Conservation (phyloP, 768 basidiomycete species). For the Udeniomyces megalosporus region DNA sequence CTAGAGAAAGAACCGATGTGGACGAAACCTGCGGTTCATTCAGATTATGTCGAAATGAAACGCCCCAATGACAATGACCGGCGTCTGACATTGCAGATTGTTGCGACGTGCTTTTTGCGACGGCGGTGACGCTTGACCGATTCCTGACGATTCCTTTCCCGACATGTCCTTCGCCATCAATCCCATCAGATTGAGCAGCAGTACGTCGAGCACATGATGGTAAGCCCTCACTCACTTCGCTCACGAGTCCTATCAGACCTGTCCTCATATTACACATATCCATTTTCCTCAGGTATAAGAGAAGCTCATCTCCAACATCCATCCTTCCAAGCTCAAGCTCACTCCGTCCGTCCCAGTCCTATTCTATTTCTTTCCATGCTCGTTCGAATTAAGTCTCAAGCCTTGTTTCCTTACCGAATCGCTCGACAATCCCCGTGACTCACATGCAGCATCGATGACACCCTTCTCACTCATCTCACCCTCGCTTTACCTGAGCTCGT, state of each 20-base stretch:
- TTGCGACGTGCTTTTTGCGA: too few species aligned
- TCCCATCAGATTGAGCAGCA: conserved; percentile 89
- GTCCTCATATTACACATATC: background rate
- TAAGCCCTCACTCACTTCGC: conserved; percentile 22
- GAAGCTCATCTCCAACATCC: conserved; percentile 70
- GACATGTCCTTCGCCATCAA: too few species aligned
- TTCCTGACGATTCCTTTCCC: too few species aligned
- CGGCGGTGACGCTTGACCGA: too few species aligned
- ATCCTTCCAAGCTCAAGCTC: conserved; percentile 57
- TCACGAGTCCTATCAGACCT: background rate
- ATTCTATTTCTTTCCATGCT: background rate
- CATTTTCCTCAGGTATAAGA: conserved; percentile 61
- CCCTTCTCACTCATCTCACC: conserved; percentile 65
- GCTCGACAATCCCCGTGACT: too few species aligned
- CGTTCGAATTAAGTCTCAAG: too few species aligned
- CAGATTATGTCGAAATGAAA: too few species aligned
- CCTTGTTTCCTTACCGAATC: too few species aligned
- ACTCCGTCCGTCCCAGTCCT: conserved; percentile 45
- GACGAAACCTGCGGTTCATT: too few species aligned
- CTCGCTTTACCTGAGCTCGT: conserved; percentile 62
- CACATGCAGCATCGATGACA: conserved; percentile 63
- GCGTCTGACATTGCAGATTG: too few species aligned
- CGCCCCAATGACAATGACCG: too few species aligned
- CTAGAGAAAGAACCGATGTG: too few species aligned
- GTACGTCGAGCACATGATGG: conserved; percentile 92